Conservation (phyloP, 106 monocot genomes). For the Acorus gramineus region DNA sequence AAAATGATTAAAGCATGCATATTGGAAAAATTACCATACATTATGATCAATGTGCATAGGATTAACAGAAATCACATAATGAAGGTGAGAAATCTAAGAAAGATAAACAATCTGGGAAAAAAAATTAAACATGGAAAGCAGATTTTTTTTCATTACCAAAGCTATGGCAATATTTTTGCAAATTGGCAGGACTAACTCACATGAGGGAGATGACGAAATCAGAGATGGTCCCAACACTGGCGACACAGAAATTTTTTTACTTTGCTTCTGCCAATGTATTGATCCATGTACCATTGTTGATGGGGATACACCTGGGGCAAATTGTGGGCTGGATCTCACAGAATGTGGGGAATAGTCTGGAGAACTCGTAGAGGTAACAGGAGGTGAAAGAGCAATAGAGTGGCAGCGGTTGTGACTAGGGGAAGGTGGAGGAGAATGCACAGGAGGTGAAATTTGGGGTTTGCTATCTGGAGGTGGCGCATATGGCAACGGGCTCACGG, state of each 20-base stretch:
- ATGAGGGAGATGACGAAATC: conserved; percentile 8
- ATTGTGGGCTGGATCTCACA: conserved; percentile 9
- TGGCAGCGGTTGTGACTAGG: neutral
- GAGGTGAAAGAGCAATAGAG: conserved; percentile 13
- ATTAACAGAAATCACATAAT: too few species aligned
- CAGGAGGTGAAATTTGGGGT: too few species aligned
- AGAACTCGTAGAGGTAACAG: neutral
- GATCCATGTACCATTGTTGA: conserved; percentile 1
- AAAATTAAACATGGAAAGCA: too few species aligned
- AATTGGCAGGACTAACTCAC: conserved; percentile 22
- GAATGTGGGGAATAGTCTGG: conserved; percentile 14
- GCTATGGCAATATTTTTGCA: too few species aligned
- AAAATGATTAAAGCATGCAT: too few species aligned
- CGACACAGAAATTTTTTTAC: conserved; percentile 7
- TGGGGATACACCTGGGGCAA: conserved; percentile 11
- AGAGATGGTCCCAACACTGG: neutral
- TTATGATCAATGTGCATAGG: too few species aligned
- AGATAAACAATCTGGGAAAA: too few species aligned
- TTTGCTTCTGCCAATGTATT: conserved; percentile 9
- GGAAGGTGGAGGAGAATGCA: too few species aligned
- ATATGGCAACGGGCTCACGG: conserved; percentile 17
- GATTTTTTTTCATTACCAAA: too few species aligned
- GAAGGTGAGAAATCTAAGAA: too few species aligned
- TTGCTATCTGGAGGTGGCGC: conserved; percentile 12
- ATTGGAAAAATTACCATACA: too few species aligned